Percentiles rank a stretch among this genome's conserved stretches.
These are phyloP conservation scores for Scheffersomyces stambukii DNA, from an alignment of 1,139 yeast species.

Conservation along the genomic window DNA sequence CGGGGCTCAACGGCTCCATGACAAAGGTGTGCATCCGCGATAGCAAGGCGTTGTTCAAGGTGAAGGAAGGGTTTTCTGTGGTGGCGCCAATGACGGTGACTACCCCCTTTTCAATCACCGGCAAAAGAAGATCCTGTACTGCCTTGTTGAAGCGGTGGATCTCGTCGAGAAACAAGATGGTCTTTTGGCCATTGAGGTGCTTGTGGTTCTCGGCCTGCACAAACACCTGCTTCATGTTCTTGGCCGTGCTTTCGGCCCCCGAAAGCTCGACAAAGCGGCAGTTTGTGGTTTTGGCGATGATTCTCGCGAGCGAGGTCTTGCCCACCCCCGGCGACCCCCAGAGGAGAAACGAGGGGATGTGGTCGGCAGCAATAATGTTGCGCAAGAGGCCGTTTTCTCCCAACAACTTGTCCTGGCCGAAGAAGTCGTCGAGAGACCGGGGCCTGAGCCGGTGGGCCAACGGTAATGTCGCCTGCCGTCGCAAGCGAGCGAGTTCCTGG, in stretches of 20 bases:
- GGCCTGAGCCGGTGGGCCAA: constrained; percentile 88
- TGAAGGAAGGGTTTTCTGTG: constrained; percentile 95
- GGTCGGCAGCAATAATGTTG: constrained; percentile 58
- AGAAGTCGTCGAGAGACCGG: constrained; percentile 62
- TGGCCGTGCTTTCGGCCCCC: constrained; percentile 75
- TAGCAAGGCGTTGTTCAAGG: constrained; percentile 78
- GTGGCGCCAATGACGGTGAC: constrained; percentile 86
- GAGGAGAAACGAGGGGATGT: constrained; percentile 76
- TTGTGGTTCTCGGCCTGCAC: constrained; percentile 68
- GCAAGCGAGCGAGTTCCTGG: constrained; percentile 26
- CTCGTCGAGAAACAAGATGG: constrained; percentile 86
- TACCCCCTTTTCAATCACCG: constrained; percentile 66
- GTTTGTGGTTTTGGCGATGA: constrained; percentile 52
- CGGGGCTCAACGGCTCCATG: constrained; percentile 56
- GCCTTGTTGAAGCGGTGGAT: constrained; percentile 87
- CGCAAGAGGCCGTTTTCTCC: constrained; percentile 71
- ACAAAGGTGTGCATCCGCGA: constrained; percentile 88
- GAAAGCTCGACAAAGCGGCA: constrained; percentile 74
- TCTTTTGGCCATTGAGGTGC: constrained; percentile 60
- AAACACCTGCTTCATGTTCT: constrained; percentile 68
- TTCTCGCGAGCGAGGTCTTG: constrained; percentile 72
- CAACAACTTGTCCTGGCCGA: constrained; percentile 82
- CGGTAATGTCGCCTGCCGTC: constrained; percentile 56
- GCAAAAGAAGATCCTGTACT: constrained; percentile 82
- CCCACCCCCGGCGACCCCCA: constrained; percentile 99